Evolutionary conservation across 352 stramenopile species (phyloP).

Genomic region (Phytophthora cryptogea): DNA sequence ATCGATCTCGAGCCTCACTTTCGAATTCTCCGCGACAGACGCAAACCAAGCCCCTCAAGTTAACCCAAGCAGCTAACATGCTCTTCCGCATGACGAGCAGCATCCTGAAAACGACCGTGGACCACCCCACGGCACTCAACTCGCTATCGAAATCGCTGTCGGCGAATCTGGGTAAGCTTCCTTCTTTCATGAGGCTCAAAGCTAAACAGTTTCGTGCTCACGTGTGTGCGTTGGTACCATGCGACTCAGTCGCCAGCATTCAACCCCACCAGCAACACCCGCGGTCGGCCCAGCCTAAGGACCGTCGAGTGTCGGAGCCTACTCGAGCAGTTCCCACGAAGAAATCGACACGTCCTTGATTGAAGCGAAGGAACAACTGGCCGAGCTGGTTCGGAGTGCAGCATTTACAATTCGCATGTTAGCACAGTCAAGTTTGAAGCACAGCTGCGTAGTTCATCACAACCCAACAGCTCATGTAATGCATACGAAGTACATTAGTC

Average conservation of each 20-base stretch:
- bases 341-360: constrained; percentile 3
- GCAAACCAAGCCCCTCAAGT: no score
- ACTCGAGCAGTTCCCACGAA: constrained; percentile 1
- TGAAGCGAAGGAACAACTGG: neutral
- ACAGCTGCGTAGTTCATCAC: no score
- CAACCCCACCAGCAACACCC: constrained; percentile 6
- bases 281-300: neutral
- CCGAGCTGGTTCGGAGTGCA: no score
- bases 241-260: constrained; percentile 1
- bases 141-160: constrained; percentile 14
- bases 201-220: no score
- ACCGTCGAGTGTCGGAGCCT: neutral
- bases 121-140: constrained; percentile 10
- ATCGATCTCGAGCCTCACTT: neutral
- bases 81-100: constrained; percentile 16
- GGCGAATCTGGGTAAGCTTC: constrained; percentile 3
- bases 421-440: no score
- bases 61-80: neutral
- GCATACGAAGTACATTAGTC: no score
- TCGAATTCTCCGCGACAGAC: neutral
- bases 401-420: no score
- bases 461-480: no score
- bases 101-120: constrained; percentile 9
- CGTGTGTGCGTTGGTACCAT: no score
- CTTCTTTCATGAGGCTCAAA: neutral